Percentiles rank a stretch among this genome's conserved stretches.
phyloP scores from a whole-genome alignment of 805 yeast species.

The Sporopachydermia lactativora region DNA sequence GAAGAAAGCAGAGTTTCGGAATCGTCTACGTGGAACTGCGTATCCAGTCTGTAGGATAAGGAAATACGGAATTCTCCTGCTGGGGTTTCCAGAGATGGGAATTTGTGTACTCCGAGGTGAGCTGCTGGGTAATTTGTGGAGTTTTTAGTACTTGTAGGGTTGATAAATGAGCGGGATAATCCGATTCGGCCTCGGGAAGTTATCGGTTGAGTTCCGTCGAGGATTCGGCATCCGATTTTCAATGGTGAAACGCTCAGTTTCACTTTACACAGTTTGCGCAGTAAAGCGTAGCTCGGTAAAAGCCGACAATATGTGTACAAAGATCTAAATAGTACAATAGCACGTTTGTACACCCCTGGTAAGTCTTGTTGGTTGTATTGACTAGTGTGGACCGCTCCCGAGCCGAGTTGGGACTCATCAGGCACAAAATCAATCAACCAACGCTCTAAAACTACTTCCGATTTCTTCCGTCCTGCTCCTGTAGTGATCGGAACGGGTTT shows the following conservation, averaged over 20 bases:
- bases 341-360: constrained; percentile 58
- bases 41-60: constrained; percentile 65
- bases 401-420: constrained; percentile 17
- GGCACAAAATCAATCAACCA: constrained; percentile 81
- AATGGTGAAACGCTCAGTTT: constrained; percentile 26
- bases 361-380: constrained; percentile 32
- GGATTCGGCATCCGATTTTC: constrained; percentile 37
- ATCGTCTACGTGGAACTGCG: constrained; percentile 52
- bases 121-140: constrained; percentile 25
- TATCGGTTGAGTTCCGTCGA: constrained; percentile 71
- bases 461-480: constrained; percentile 40
- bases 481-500: constrained; percentile 33
- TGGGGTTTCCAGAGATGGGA: constrained; percentile 62
- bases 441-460: constrained; percentile 85
- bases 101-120: constrained; percentile 45
- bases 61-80: constrained; percentile 62
- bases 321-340: constrained; percentile 60
- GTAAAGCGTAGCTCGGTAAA: constrained; percentile 58
- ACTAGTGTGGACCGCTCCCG: constrained; percentile 11
- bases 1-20: constrained; percentile 49
- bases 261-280: constrained; percentile 27
- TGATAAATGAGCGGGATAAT: constrained; percentile 49
- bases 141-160: constrained; percentile 18
- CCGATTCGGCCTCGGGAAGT: constrained; percentile 78
- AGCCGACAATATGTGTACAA: constrained; percentile 51